Evolutionary conservation across 805 yeast species (phyloP).

Genomic region (Torulaspora maleeae): DNA sequence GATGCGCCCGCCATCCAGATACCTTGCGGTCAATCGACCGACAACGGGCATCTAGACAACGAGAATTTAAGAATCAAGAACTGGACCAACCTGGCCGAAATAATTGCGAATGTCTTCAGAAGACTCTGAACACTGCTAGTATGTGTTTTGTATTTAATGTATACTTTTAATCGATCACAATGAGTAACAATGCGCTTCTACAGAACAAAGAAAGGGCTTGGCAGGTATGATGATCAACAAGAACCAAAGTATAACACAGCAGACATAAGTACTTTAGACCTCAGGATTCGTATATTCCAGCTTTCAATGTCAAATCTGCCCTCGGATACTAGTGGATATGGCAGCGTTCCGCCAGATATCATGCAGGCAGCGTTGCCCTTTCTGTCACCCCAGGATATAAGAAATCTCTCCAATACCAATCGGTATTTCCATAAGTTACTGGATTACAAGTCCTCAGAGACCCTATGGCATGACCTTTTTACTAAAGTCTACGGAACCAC

Average conservation of each 20-base stretch:
- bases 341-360: slow-evolving; percentile 31
- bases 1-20: slow-evolving; percentile 89
- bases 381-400: slow-evolving; percentile 27
- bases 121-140: slow-evolving; percentile 29
- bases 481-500: slow-evolving; percentile 29
- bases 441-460: slow-evolving; percentile 24
- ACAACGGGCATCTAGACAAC: slow-evolving; percentile 87
- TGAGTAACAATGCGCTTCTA: not conserved
- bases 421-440: slow-evolving; percentile 30
- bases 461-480: slow-evolving; percentile 33
- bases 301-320: not conserved
- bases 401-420: slow-evolving; percentile 32
- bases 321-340: slow-evolving; percentile 2
- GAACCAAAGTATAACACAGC: not conserved
- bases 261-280: not conserved
- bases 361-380: slow-evolving; percentile 30
- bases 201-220: not conserved
- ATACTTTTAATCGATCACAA: not conserved
- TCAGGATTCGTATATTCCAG: too few species aligned
- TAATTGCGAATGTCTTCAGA: slow-evolving; percentile 51
- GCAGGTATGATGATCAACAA: not conserved
- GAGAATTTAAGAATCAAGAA: slow-evolving; percentile 79
- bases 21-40: slow-evolving; percentile 94
- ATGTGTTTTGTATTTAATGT: not conserved
- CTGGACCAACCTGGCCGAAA: slow-evolving; percentile 64